A percentile compares a stretch with the other conserved stretches of the same genome.
Conservation (phyloP, 2,329 filamentous ascomycete genomes). For the Aspergillus pseudonomiae region DNA sequence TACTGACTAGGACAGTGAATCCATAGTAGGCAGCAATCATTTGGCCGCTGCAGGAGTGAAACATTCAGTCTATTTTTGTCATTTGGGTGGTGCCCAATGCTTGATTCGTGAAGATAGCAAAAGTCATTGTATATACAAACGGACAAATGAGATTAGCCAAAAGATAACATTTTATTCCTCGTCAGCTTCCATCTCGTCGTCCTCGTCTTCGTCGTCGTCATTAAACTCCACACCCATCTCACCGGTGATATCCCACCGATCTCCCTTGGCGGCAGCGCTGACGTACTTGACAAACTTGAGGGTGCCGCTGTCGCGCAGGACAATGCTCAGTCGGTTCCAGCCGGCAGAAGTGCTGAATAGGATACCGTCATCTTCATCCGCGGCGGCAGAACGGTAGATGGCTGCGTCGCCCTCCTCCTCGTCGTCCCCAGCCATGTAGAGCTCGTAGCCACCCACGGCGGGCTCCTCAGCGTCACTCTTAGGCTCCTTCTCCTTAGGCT, state of each 20-base stretch:
- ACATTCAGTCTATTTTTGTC: not conserved
- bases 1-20: not conserved
- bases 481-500: slow-evolving; percentile 26
- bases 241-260: slow-evolving; percentile 88
- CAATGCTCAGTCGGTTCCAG: slow-evolving; percentile 93
- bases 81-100: not conserved
- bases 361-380: slow-evolving; percentile 74
- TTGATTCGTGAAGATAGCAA: not conserved
- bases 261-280: slow-evolving; percentile 76
- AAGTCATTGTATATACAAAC: slow-evolving; percentile 1
- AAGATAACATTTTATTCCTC: slow-evolving; percentile 9
- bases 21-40: not conserved
- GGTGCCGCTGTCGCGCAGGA: slow-evolving; percentile 81
- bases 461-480: slow-evolving; percentile 36
- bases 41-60: not conserved
- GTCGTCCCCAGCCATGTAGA: slow-evolving; percentile 86
- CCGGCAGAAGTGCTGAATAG: slow-evolving; percentile 68
- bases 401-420: slow-evolving; percentile 71
- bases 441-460: slow-evolving; percentile 57
- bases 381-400: slow-evolving; percentile 72
- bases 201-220: slow-evolving; percentile 40
- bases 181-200: slow-evolving; percentile 12
- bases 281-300: slow-evolving; percentile 97
- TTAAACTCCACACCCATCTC: slow-evolving; percentile 71
- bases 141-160: not conserved